Evolutionary conservation across 2,329 filamentous ascomycete species (phyloP).

Genomic region (Biscogniauxia sp.): DNA sequence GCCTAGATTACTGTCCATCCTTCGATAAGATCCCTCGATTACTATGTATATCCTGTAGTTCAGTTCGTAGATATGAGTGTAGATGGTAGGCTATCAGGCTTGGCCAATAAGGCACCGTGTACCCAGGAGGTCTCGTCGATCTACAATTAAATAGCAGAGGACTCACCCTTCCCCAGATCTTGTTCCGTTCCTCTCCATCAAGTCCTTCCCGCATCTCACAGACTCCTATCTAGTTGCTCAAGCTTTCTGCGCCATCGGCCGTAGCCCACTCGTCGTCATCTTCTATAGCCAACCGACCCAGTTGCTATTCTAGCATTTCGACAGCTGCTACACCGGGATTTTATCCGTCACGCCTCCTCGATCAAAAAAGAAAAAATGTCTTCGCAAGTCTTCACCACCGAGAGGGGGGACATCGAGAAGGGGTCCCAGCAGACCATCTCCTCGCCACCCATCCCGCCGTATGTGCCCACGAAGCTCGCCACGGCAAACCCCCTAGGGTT

Average conservation of each 20-base stretch:
- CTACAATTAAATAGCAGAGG: conserved; percentile 19
- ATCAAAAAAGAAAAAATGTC: conserved; percentile 11
- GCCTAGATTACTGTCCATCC: conserved; percentile 1
- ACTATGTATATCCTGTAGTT: conserved; percentile 1
- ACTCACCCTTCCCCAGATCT: conserved; percentile 9
- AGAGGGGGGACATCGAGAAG: conserved; percentile 22
- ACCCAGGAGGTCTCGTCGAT: background rate
- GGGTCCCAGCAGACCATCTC: conserved; percentile 16
- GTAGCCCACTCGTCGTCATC: background rate
- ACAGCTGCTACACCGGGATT: background rate
- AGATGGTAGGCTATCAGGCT: background rate
- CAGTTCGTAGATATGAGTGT: background rate
- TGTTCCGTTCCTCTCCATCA: conserved; percentile 4
- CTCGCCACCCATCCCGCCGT: conserved; percentile 7
- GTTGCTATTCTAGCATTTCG: background rate
- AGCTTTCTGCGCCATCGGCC: background rate
- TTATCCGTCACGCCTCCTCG: conserved; percentile 1
- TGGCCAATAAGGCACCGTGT: background rate
- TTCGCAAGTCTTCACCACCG: conserved; percentile 18
- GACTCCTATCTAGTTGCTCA: conserved; percentile 12
- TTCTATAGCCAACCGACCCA: background rate
- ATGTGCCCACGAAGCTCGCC: conserved; percentile 19
- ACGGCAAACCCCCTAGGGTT: conserved; percentile 32
- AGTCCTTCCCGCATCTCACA: conserved; percentile 4
- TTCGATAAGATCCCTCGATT: conserved; percentile 1